Evolutionary conservation across 768 basidiomycete genomes (phyloP).

Genomic region (Suillus subaureus): DNA sequence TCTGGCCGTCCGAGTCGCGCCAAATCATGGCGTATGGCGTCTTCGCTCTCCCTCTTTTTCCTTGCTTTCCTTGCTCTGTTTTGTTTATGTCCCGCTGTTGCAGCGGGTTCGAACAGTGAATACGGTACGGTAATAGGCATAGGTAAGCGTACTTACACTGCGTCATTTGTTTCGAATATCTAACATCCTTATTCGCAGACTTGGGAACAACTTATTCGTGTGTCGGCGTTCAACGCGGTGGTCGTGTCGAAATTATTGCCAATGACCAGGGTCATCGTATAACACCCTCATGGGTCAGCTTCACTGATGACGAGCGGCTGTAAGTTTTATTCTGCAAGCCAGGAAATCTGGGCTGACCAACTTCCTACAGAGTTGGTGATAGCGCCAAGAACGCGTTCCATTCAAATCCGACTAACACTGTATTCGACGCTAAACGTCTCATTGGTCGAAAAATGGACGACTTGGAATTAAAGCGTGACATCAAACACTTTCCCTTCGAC

Average conservation of each 20-base stretch:
- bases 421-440: constrained; percentile 96
- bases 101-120: constrained; percentile 58
- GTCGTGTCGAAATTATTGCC: constrained; percentile 87
- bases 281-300: constrained; percentile 86
- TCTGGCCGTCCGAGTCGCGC: constrained; percentile 53
- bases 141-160: constrained; percentile 47
- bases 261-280: constrained; percentile 91
- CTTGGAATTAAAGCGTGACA: constrained; percentile 75
- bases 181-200: constrained; percentile 48
- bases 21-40: constrained; percentile 54
- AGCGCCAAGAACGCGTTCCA: constrained; percentile 95
- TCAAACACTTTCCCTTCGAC: constrained; percentile 87
- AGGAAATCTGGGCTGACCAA: background rate
- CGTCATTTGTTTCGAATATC: background rate
- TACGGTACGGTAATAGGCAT: constrained; percentile 95
- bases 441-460: constrained; percentile 88
- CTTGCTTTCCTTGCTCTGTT: constrained; percentile 72
- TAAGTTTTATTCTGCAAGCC: constrained; percentile 11
- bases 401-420: constrained; percentile 89
- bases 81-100: constrained; percentile 65
- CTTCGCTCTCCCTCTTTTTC: constrained; percentile 61
- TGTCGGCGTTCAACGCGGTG: constrained; percentile 88
- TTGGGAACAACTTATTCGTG: constrained; percentile 97
- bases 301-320: constrained; percentile 80
- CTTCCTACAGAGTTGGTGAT: constrained; percentile 70